Percentiles rank a stretch among this genome's conserved stretches.
These are phyloP conservation scores for Nicotiana knightiana DNA, from an alignment of 257 asterid genomes.

Conservation along the genomic window DNA sequence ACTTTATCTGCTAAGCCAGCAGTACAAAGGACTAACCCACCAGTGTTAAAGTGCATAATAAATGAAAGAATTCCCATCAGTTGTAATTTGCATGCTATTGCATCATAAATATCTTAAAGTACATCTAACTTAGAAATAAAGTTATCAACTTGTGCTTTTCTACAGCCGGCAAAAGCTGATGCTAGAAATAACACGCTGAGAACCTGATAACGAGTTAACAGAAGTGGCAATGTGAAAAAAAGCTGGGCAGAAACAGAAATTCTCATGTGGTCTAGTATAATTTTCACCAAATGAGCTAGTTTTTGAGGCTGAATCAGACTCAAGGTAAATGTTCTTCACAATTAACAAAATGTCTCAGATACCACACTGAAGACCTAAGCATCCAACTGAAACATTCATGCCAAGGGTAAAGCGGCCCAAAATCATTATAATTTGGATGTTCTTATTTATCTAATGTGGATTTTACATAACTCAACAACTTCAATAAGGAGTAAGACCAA, in stretches of 20 bases:
- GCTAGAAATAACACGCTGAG: neutral
- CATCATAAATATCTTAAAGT: neutral
- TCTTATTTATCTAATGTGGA: neutral
- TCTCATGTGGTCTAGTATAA: neutral
- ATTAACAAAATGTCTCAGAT: neutral
- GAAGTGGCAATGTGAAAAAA: neutral
- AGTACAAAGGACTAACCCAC: neutral
- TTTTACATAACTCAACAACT: neutral
- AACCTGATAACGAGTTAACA: neutral
- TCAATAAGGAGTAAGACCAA: neutral
- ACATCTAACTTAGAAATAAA: neutral
- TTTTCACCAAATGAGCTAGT: neutral
- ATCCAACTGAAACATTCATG: neutral
- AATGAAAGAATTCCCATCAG: conserved; percentile 3
- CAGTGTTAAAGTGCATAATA: neutral
- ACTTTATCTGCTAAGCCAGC: neutral
- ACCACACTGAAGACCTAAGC: neutral
- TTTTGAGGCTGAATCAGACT: neutral
- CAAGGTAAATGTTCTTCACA: neutral
- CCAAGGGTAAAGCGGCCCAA: neutral
- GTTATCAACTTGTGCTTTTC: neutral
- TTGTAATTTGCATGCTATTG: neutral
- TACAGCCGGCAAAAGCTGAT: neutral
- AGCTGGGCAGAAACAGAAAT: neutral
- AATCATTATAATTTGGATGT: neutral